These are phyloP conservation scores for Ascochyta pisi DNA, from an alignment of 2,329 filamentous ascomycete genomes.

Conservation along the genomic window DNA sequence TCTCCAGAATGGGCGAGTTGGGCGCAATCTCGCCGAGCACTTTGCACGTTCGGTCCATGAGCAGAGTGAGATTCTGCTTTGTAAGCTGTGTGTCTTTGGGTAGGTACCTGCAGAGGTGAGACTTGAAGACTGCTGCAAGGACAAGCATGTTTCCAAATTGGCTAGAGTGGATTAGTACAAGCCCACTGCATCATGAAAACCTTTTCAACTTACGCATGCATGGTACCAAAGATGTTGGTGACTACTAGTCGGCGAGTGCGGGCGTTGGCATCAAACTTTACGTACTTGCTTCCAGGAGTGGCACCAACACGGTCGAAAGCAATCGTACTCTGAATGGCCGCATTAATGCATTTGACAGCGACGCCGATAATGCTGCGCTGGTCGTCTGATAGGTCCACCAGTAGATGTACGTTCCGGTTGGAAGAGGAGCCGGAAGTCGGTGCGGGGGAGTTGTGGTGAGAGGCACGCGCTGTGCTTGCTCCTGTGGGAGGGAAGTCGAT, in stretches of 20 bases:
- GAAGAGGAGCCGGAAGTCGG: conserved; percentile 40
- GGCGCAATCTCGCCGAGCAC: conserved; percentile 75
- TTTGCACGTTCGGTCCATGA: conserved; percentile 66
- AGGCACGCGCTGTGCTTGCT: conserved; percentile 48
- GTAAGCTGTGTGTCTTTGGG: conserved; percentile 34
- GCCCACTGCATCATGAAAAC: background rate
- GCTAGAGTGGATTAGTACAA: conserved; percentile 54
- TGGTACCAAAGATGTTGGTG: conserved; percentile 78
- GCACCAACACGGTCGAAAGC: conserved; percentile 73
- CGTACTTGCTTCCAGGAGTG: conserved; percentile 30
- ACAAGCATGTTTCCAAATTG: conserved; percentile 97
- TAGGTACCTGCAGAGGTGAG: conserved; percentile 52
- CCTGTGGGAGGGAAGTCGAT: conserved; percentile 52
- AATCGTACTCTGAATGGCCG: conserved; percentile 82
- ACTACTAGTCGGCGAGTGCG: conserved; percentile 74
- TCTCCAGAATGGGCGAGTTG: conserved; percentile 75
- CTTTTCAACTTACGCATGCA: conserved; percentile 32
- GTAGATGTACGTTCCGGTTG: conserved; percentile 30
- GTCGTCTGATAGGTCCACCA: conserved; percentile 37
- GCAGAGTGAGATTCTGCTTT: conserved; percentile 29
- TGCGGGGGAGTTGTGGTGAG: conserved; percentile 54
- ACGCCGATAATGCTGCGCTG: conserved; percentile 37
- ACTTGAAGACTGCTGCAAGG: conserved; percentile 80
- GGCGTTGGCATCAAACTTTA: conserved; percentile 59
- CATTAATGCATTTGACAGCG: conserved; percentile 51